phyloP scores from a whole-genome alignment of 1,139 yeast species.

The Hansenula lynferdii region DNA sequence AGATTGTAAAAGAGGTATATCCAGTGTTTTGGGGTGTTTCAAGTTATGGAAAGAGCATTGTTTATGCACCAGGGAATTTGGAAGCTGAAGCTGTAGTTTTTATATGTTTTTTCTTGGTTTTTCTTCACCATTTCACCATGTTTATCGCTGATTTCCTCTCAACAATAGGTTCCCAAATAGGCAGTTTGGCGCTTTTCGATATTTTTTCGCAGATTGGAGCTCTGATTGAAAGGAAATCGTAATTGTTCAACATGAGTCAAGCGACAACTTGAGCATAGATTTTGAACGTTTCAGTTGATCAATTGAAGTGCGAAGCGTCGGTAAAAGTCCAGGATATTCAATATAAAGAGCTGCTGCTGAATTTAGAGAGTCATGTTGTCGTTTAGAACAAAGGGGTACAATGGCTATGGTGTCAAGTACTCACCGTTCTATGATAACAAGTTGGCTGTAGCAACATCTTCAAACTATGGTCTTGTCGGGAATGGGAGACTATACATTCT shows the following conservation, averaged over 20 bases:
- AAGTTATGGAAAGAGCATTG: too few relatives aligned
- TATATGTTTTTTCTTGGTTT: too few relatives aligned
- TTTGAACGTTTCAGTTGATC: too few relatives aligned
- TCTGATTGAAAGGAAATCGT: not conserved
- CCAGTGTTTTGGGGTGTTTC: too few relatives aligned
- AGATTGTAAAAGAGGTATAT: too few relatives aligned
- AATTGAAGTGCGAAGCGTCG: too few relatives aligned
- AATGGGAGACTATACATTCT: conserved; percentile 78
- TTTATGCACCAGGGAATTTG: too few relatives aligned
- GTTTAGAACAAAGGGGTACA: conserved; percentile 73
- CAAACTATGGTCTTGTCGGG: conserved; percentile 93
- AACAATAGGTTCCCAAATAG: not conserved
- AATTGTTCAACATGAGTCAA: too few relatives aligned
- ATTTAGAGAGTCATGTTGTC: conserved; percentile 76
- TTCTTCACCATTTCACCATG: not conserved
- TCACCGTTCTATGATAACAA: conserved; percentile 91
- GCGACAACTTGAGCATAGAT: too few relatives aligned
- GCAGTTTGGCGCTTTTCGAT: not conserved
- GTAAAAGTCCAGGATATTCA: too few relatives aligned
- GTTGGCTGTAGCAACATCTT: conserved; percentile 84
- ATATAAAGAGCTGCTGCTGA: too few relatives aligned
- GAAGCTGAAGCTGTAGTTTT: too few relatives aligned
- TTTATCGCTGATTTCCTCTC: not conserved
- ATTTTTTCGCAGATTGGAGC: not conserved
- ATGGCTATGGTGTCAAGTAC: conserved; percentile 85